Evolutionary conservation across 805 yeast genomes (phyloP), one percentile per base, ranked within the genome.

Genomic region (Jamesozyma hellenica): DNA sequence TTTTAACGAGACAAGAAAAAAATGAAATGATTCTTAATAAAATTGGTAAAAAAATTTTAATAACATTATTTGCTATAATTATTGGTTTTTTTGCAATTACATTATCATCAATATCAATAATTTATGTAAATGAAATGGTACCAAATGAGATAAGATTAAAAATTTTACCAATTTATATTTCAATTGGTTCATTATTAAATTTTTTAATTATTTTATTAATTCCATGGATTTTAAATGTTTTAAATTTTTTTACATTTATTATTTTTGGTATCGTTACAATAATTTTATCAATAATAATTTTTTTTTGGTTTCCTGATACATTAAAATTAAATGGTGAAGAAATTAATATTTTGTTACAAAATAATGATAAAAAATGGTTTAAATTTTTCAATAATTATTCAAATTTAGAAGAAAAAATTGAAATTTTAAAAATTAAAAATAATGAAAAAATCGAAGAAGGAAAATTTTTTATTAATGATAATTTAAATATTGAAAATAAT

Each of bases 101-200:
- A 1, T 54, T 75, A 12, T 57, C 70, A 1, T 64, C 75, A 32
- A 66, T 66, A 3, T 65, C 75, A 27, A 67, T 72, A 72, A 51
- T 74, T 16, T 74, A 71, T 48, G 64, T 72, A 4, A 65, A 68
- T 36, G 80, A 75, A 46, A 53, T 72, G 4, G 65, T 75, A 32
- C 73, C 74, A 0, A 54, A 55, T 1, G 55, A 56, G 21, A 67
- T 71, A 1, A 67, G 73, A 43, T 56, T 70, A 0, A 71, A 69
- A 45, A 76, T 75, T 0, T 54, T 67, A 19, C 60, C 75, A 0
- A 44, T 72, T 4, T 66, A 73, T 34, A 66, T 70, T 67, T 53
- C 68, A 19, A 52, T 63, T 12, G 68, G 73, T 2, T 73, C 76
- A 77, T 43, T 58, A 1, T 42, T 65, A 7, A 65, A 61, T 44